Base-by-base conservation (phyloP, 2,329 filamentous ascomycete species). In the Knoxdaviesia proteae region DNA sequence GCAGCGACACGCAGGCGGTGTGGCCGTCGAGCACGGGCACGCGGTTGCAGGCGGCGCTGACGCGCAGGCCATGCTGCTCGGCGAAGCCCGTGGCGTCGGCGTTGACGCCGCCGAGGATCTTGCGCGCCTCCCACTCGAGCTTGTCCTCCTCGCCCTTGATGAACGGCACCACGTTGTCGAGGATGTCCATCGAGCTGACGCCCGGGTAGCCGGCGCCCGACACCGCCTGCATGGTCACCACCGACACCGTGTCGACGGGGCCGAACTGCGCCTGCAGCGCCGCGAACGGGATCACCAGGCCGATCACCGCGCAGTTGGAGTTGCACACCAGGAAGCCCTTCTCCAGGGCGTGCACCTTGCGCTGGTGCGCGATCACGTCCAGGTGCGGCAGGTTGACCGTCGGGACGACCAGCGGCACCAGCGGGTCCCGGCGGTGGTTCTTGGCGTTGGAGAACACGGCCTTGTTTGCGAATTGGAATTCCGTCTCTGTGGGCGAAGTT, bases 381-480 rank as follows among this genome's bases (percentile, higher is more conserved):
- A 94, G 72, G 61, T 96, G 88, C 38, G 74, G 62, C 8, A 93
- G 76, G 66, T 96, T 96, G 59, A 96, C 87, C 20, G 86, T 94
- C 1, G 90, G 90, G 6, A 96, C 87, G 49, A 96, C 82, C 54
- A 96, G 77, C 7, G 90, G 90, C 2, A 94, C 86, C 40, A 88
- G 68, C 20, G 86, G 84, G 58, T 94, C 79, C 57, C 80, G 80
- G 53, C 90, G 81, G 70, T 94, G 84, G 72, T 94, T 96, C 63
- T 94, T 94, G 42, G 90, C 87, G 61, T 96, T 98, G 53, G 86
- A 94, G 67, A 98, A 96, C 58, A 94, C 81, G 53, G 84, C 77
- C 42, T 94, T 75, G 55, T 94, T 78, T 47, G 84, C 79, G 56
- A 80, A 80, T 54, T 93, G 71, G 60, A 96, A 96, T 51, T 82